Base-by-base conservation (phyloP, 2,329 filamentous ascomycete species). In the Trichoderma pleuroti region DNA sequence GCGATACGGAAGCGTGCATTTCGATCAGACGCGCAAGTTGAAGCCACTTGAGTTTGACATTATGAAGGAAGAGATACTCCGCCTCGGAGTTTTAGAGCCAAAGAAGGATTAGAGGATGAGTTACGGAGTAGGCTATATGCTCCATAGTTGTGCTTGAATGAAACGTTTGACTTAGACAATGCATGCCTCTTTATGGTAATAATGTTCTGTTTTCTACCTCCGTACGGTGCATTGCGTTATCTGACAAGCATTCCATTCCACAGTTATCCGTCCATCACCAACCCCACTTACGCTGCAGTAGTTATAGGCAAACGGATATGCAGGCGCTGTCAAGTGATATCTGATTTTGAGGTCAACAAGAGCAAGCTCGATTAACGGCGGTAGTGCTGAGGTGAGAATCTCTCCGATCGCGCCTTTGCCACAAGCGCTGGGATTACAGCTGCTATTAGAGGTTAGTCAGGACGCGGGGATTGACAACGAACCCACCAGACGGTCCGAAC, bases 1-100 rank as follows among this genome's bases (percentile, higher is more conserved):
- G 28, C 72, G 80, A 34, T 81, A 78, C 56, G 80, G 78, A 1
- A 79, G 79, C 46, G 74, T 80, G 3, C 76, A 80, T 72, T 75
- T 80, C 30, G 76, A 79, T 60, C 80, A 82, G 73, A 79, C 73
- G 21, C 75, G 80, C 32, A 78, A 70, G 52, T 16, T 73, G 66
- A 26, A 52, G 14, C 63, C 63, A 32, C 46, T 54, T 2, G 46
- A n/a, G 5, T n/a, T 54, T 34, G 42, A 65, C 24, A 52, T 26
- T 21, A 65, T 30, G n/a, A 65, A 34, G 14, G 62, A 65, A 24
- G 21, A 65, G 21, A 32, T 65, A 18, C 30, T 54, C 24, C 46
- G 36, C 30, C 18, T 65, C 24, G 46, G 30, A 16, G 46, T 65
- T 36, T 18, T 65, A 26, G 46, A 65, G 18, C 62, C 62, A 12